Conservation (phyloP, 2,329 filamentous ascomycete genomes). For the Penicillium sp. region DNA sequence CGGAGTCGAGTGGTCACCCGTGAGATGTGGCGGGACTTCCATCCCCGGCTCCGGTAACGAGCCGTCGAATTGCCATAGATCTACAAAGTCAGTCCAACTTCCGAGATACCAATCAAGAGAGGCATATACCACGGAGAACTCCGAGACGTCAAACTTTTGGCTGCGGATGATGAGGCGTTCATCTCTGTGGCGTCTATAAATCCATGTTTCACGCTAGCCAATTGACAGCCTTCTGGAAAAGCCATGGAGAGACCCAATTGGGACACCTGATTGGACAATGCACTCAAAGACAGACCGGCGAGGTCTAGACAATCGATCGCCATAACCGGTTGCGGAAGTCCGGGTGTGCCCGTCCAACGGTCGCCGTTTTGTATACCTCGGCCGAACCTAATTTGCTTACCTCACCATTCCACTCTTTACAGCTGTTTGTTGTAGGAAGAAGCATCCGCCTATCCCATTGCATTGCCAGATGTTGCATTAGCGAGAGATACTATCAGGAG, state of each 20-base stretch:
- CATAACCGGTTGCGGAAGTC: conserved; percentile 9
- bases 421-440: no score
- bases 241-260: background rate
- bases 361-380: background rate
- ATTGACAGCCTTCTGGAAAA: background rate
- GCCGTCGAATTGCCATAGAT: background rate
- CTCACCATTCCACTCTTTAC: conserved; percentile 7
- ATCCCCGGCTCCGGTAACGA: background rate
- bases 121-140: background rate
- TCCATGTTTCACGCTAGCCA: background rate
- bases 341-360: conserved; percentile 2
- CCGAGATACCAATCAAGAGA: background rate
- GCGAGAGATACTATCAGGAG: background rate
- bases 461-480: no score
- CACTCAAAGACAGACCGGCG: background rate
- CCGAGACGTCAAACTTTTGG: background rate
- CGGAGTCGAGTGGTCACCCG: background rate
- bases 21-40: background rate
- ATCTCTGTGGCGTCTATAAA: background rate
- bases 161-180: background rate
- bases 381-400: conserved; percentile 8
- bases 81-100: background rate
- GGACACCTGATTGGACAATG: conserved; percentile 4
- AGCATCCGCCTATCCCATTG: no score
- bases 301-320: conserved; percentile 2